Conservation (phyloP, 805 yeast genomes). For the Candida sanyiensis region DNA sequence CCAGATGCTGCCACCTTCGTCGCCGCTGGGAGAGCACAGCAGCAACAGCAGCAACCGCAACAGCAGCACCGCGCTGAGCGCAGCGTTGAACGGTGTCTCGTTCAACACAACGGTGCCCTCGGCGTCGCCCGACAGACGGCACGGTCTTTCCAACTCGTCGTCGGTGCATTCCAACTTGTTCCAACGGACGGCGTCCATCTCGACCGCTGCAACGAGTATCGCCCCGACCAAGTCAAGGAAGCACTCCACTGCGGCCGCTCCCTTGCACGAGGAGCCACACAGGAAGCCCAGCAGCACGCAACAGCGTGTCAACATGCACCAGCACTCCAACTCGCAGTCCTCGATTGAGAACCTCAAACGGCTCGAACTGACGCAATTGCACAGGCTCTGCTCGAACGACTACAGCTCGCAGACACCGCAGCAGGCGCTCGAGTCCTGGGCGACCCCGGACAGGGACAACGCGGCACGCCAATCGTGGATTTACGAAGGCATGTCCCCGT, state of each 20-base stretch:
- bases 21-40: background rate
- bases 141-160: constrained; percentile 19
- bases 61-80: too few species aligned
- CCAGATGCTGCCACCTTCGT: constrained; percentile 10
- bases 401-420: constrained; percentile 9
- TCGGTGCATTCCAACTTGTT: constrained; percentile 12
- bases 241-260: constrained; percentile 11
- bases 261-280: constrained; percentile 1
- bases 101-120: constrained; percentile 20
- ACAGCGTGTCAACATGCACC: constrained; percentile 3
- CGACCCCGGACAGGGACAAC: constrained; percentile 19
- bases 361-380: constrained; percentile 21
- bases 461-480: constrained; percentile 24
- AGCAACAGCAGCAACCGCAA: background rate
- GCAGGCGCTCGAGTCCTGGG: constrained; percentile 15
- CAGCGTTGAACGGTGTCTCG: constrained; percentile 19
- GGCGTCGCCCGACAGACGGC: constrained; percentile 1
- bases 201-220: constrained; percentile 21
- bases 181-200: constrained; percentile 22
- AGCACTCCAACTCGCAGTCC: constrained; percentile 14
- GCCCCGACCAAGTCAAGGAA: constrained; percentile 10
- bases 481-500: constrained; percentile 17
- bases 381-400: constrained; percentile 17
- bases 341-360: constrained; percentile 21
- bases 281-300: background rate